These are phyloP conservation scores for Paramecium pentaurelia DNA, from an alignment of 73 alveolate species.

Conservation along the genomic window DNA sequence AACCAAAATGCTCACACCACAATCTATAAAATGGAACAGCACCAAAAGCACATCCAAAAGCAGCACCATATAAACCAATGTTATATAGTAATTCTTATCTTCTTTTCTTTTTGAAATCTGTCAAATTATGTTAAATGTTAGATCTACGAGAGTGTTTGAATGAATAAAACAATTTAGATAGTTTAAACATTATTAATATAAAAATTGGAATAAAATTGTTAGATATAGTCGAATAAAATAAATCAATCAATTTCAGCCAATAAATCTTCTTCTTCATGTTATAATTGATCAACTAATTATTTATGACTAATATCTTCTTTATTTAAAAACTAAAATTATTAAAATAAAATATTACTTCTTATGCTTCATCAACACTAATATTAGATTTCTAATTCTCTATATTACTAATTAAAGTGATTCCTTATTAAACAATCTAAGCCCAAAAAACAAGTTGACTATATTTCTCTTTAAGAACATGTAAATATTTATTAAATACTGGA, in stretches of 20 bases:
- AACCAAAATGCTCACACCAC: conserved; percentile 60
- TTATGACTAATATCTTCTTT: conserved; percentile 45
- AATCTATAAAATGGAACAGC: conserved; percentile 60
- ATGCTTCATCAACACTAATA: conserved; percentile 75
- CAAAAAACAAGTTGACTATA: conserved; percentile 64
- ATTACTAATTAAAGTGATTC: conserved; percentile 78
- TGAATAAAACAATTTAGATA: not conserved
- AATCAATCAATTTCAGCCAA: conserved; percentile 82
- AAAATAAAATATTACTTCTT: conserved; percentile 59
- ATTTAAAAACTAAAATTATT: conserved; percentile 62
- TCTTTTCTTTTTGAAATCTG: conserved; percentile 44
- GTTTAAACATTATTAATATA: not conserved
- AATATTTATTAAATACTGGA: conserved; percentile 80
- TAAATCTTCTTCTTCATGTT: conserved; percentile 64
- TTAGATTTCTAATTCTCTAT: conserved; percentile 75
- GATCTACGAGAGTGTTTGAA: conserved; percentile 8
- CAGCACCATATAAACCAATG: conserved; percentile 50
- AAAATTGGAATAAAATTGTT: not conserved
- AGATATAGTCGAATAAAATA: not conserved
- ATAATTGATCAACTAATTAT: conserved; percentile 28
- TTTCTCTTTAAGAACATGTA: conserved; percentile 64
- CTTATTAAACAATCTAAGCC: conserved; percentile 71
- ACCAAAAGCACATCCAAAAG: conserved; percentile 58
- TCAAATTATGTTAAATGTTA: not conserved
- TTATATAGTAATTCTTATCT: conserved; percentile 42